Conservation (phyloP, 106 monocot genomes). For the Chionographis japonica region DNA sequence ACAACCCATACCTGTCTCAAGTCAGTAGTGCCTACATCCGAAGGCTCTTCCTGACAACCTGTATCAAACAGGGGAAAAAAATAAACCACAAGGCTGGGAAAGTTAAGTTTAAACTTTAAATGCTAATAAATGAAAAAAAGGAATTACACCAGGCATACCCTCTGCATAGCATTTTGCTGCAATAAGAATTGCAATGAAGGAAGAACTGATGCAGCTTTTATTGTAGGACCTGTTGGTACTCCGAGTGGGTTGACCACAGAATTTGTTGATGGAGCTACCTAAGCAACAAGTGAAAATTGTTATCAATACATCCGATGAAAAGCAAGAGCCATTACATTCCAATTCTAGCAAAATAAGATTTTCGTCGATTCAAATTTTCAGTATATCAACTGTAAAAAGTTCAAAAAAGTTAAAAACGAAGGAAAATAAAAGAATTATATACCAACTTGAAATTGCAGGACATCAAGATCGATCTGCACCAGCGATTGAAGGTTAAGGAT, state of each 20-base stretch:
- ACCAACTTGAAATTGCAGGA: too few relatives aligned
- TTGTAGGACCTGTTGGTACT: constrained; percentile 20
- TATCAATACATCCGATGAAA: neutral
- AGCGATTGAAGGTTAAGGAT: too few relatives aligned
- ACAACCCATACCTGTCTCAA: constrained; percentile 24
- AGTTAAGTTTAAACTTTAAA: neutral
- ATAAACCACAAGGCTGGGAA: constrained; percentile 5
- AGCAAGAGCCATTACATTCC: too few relatives aligned
- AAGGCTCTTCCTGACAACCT: constrained; percentile 18
- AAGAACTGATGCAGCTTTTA: constrained; percentile 37
- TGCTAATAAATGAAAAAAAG: constrained; percentile 1
- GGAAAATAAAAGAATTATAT: too few relatives aligned
- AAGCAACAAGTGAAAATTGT: neutral
- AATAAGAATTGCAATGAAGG: constrained; percentile 64
- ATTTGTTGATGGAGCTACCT: constrained; percentile 35
- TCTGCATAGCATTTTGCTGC: constrained; percentile 76
- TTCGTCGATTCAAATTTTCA: too few relatives aligned
- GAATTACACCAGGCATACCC: constrained; percentile 31
- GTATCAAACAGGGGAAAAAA: neutral
- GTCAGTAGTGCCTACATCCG: constrained; percentile 19
- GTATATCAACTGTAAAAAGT: too few relatives aligned
- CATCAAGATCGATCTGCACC: too few relatives aligned
- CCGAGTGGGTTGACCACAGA: constrained; percentile 10
- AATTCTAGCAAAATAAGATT: too few relatives aligned
- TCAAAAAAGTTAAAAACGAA: too few relatives aligned